Evolutionary conservation across 306 rosid species (phyloP).

Genomic region (Arachis stenosperma): DNA sequence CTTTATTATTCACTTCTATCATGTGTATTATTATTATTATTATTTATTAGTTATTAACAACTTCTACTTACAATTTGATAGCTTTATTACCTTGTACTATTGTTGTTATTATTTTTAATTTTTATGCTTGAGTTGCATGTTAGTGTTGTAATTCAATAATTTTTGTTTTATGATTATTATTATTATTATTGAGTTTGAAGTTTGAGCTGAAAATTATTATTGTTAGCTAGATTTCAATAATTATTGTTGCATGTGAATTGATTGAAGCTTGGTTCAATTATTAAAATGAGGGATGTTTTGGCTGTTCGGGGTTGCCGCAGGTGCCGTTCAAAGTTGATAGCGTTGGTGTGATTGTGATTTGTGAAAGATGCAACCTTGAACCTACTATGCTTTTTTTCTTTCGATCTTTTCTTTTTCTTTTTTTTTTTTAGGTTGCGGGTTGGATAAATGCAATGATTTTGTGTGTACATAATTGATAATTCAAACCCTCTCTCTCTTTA

Average conservation of each 20-base stretch:
- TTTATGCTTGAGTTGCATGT: not conserved
- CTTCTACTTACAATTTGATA: not conserved
- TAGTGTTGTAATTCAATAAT: not conserved
- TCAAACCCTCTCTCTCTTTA: not conserved
- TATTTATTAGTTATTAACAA: not conserved
- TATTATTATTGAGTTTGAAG: not conserved
- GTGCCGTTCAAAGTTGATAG: not conserved
- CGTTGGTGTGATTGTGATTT: not conserved
- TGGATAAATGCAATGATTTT: not conserved
- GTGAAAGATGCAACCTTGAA: not conserved
- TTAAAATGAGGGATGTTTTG: slow-evolving; percentile 4
- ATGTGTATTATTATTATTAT: not conserved
- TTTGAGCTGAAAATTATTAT: not conserved
- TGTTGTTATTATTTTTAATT: not conserved
- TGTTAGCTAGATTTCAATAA: not conserved
- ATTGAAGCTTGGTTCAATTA: not conserved
- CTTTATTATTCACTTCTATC: not conserved
- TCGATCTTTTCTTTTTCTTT: no score
- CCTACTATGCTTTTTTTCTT: no score
- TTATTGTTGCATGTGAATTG: not conserved
- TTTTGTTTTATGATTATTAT: not conserved
- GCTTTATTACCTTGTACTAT: not conserved
- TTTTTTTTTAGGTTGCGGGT: not conserved
- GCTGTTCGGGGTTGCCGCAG: not conserved
- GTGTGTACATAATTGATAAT: not conserved